Evolutionary conservation across 2,329 filamentous ascomycete genomes (phyloP), one percentile per base, ranked within the genome.

Genomic region (Microcyclospora pomicola): DNA sequence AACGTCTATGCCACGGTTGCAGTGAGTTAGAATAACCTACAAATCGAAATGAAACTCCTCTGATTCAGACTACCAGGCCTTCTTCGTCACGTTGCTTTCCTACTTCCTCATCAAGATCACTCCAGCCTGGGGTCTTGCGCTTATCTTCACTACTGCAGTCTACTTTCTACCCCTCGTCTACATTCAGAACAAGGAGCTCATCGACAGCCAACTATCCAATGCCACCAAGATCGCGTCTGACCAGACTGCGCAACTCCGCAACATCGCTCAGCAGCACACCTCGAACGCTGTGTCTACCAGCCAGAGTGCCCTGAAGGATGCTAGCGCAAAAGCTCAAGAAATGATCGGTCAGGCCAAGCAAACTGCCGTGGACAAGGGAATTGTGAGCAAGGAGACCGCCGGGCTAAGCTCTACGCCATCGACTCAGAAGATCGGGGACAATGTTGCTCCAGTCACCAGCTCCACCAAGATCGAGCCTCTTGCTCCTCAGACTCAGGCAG

Each of bases 41-140:
- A 16, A 35, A 34, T 33, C 28, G 27, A 2, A n/a, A 2, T 16
- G 14, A 13, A 24, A 12, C 15, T 34, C 32, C 3, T 15, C 14
- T 24, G n/a, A n/a, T 11, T 16, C 4, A 15, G 5, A 13, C 13
- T 4, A 6, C 6, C 45, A 77, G 73, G 71, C 72, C 36, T 79
- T 78, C 63, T 52, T 66, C 44, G 64, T 73, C 24, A 64, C 74
- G 28, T 65, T 78, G 54, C 53, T 69, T 44, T 67, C 69, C 46
- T 80, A 79, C 65, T 77, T 69, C 66, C 64, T 79, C 49, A 73
- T 79, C 63, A 77, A 75, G 59, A 66, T 76, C 52, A 62, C 77
- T 45, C 75, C 75, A n/a, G 61, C 75, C 48, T 80, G 75, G 75
- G 75, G 73, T 24, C 61, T 80, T 46, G 60, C 69, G 38, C 61